A percentile compares a stretch with the other conserved stretches of the same genome.
These are phyloP conservation scores for Penicillium herquei DNA, from an alignment of 495 filamentous ascomycete genomes.

Conservation along the genomic window DNA sequence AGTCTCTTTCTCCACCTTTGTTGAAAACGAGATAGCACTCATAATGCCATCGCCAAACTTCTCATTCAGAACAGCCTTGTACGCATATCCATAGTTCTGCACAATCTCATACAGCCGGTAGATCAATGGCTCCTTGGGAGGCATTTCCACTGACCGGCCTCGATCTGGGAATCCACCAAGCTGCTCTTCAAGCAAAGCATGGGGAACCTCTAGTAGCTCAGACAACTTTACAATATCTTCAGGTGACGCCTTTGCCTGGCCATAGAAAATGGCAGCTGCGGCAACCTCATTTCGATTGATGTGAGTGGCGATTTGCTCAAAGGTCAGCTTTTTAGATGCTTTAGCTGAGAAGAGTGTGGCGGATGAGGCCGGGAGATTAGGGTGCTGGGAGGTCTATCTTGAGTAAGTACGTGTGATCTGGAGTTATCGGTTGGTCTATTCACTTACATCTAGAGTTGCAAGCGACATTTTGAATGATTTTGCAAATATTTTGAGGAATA, in stretches of 20 bases:
- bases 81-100: constrained; percentile 97
- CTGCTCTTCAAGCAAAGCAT: constrained; percentile 56
- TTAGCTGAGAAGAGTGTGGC: constrained; percentile 83
- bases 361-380: constrained; percentile 64
- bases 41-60: constrained; percentile 99
- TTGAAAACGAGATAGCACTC: constrained; percentile 92
- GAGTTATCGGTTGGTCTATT: no score
- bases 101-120: constrained; percentile 96
- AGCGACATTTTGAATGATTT: constrained; percentile 31
- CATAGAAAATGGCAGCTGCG: constrained; percentile 91
- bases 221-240: constrained; percentile 78
- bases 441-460: constrained; percentile 41
- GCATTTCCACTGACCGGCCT: constrained; percentile 85
- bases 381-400: constrained; percentile 38
- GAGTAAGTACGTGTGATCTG: neutral
- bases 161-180: constrained; percentile 77
- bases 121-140: constrained; percentile 88
- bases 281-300: constrained; percentile 88
- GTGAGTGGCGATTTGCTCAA: constrained; percentile 72
- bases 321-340: constrained; percentile 68
- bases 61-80: constrained; percentile 96
- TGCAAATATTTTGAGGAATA: neutral
- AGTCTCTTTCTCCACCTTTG: constrained; percentile 93
- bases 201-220: constrained; percentile 59
- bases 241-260: constrained; percentile 75